phyloP scores from a whole-genome alignment of 169 alveolate species.

The Perkinsus olseni region DNA sequence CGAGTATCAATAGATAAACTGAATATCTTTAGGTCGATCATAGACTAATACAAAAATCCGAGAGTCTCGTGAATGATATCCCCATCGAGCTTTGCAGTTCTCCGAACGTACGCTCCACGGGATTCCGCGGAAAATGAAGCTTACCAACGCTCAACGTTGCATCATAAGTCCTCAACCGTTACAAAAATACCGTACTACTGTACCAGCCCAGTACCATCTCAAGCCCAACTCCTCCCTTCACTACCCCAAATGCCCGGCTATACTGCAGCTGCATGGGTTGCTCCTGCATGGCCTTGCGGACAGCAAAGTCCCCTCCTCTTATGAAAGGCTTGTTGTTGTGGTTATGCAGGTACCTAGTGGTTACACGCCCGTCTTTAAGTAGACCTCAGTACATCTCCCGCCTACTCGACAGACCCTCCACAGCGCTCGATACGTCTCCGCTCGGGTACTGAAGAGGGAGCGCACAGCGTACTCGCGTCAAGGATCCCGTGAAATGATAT shows the following conservation, averaged over 20 bases:
- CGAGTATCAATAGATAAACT: too few relatives aligned
- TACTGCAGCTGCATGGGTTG: conserved; percentile 71
- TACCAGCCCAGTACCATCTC: too few relatives aligned
- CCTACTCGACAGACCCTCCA: conserved; percentile 44
- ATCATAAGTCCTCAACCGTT: too few relatives aligned
- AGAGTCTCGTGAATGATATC: too few relatives aligned
- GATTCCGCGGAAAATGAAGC: too few relatives aligned
- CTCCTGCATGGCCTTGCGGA: conserved; percentile 56
- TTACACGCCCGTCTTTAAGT: conserved; percentile 15
- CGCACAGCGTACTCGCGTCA: background rate
- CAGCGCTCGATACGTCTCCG: conserved; percentile 16
- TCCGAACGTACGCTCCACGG: too few relatives aligned
- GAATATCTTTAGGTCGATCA: too few relatives aligned
- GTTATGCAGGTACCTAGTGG: conserved; percentile 34
- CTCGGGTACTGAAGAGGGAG: background rate
- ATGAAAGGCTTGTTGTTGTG: conserved; percentile 61
- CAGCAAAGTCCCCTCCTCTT: conserved; percentile 63
- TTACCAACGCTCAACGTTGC: too few relatives aligned
- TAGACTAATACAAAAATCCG: too few relatives aligned
- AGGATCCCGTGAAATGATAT: too few relatives aligned
- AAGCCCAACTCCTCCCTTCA: background rate
- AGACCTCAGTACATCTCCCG: background rate
- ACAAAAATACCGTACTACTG: too few relatives aligned
- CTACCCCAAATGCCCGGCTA: conserved; percentile 57
- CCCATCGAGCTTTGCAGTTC: too few relatives aligned